A percentile compares a stretch with the other conserved stretches of the same genome.
phyloP scores from a whole-genome alignment of 2,329 filamentous ascomycete species.

The Xylaria sp. region DNA sequence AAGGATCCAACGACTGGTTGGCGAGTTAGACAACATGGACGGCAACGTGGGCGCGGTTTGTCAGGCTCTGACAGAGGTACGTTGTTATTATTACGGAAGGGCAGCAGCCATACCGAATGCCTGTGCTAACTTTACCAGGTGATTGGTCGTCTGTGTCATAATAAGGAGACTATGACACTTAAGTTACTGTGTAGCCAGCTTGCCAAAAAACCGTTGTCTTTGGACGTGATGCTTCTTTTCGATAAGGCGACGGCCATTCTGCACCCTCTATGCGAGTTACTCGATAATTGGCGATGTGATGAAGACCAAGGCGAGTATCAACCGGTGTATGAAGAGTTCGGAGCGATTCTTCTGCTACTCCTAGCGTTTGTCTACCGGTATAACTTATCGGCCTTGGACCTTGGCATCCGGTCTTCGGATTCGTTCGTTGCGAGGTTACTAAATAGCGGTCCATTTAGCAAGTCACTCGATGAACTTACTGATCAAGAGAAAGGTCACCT shows the following conservation, averaged over 20 bases:
- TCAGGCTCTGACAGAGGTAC: slow-evolving; percentile 72
- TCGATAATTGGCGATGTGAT: slow-evolving; percentile 81
- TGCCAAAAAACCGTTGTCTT: slow-evolving; percentile 69
- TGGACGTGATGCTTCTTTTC: slow-evolving; percentile 79
- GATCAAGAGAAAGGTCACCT: slow-evolving; percentile 68
- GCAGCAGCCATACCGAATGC: neutral
- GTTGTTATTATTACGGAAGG: slow-evolving; percentile 30
- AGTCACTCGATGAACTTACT: slow-evolving; percentile 61
- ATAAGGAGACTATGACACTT: slow-evolving; percentile 78
- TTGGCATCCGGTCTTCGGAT: slow-evolving; percentile 61
- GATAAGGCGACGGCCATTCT: slow-evolving; percentile 71
- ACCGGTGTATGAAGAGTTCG: slow-evolving; percentile 84
- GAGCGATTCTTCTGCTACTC: slow-evolving; percentile 72
- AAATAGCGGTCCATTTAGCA: slow-evolving; percentile 59
- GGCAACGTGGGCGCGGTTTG: slow-evolving; percentile 88
- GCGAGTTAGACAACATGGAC: slow-evolving; percentile 85
- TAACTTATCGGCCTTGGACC: slow-evolving; percentile 63
- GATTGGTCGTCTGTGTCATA: slow-evolving; percentile 68
- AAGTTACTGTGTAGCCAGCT: slow-evolving; percentile 73
- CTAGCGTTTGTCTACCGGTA: slow-evolving; percentile 78
- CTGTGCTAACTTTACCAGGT: slow-evolving; percentile 48
- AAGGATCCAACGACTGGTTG: slow-evolving; percentile 73
- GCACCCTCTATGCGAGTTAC: slow-evolving; percentile 71
- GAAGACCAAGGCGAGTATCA: slow-evolving; percentile 85
- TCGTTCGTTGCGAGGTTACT: slow-evolving; percentile 73